Evolutionary conservation across 2,329 filamentous ascomycete species (phyloP), one percentile per base, ranked within the genome.

Genomic region (Uncinocarpus reesii): DNA sequence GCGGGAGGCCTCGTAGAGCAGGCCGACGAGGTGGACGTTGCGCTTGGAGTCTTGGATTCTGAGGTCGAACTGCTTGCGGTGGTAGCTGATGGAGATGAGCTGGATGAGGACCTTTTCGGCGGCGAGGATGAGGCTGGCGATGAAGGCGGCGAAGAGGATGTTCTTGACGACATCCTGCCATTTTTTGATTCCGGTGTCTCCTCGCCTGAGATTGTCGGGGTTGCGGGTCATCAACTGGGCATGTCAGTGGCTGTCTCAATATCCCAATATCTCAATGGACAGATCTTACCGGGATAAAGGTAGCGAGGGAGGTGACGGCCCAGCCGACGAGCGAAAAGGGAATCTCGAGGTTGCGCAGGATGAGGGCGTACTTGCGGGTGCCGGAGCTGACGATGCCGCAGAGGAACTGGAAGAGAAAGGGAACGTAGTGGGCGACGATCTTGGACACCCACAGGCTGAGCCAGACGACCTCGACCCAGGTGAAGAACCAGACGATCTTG

Each of bases 1-100:
- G 46, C 88, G 78, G 2, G 90, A 95, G 16, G 89, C 88, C 55
- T 96, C 89, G 64, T 93, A 95, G 48, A 98, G 79, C 24, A 92
- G 71, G 15, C 85, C 82, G 1, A 98, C 73, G 2, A 96, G 77
- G 60, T 80, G 77, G 41, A 96, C 78, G 56, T 90, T 86, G 49
- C 79, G 83, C 71, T 98, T 96, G 20, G 88, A 95, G 35, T 87
- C 82, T 65, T 86, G 85, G 72, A 98, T 96, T 60, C 75, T 75
- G 11, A 71, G 56, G 52, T 80, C 76, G 60, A 82, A 82, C 53
- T 81, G 79, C 64, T 81, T 81, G 48, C 78, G 74, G 61, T 83
- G 79, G 58, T 83, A 83, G 64, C 77, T 80, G 67, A 83, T 80
- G 35, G 76, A 80, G 60, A 83, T 81, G 55, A 82, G 69, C 61